A percentile compares a stretch with the other conserved stretches of the same genome.
Conservation (phyloP, 495 filamentous ascomycete species). For the Aspergillus leporis region DNA sequence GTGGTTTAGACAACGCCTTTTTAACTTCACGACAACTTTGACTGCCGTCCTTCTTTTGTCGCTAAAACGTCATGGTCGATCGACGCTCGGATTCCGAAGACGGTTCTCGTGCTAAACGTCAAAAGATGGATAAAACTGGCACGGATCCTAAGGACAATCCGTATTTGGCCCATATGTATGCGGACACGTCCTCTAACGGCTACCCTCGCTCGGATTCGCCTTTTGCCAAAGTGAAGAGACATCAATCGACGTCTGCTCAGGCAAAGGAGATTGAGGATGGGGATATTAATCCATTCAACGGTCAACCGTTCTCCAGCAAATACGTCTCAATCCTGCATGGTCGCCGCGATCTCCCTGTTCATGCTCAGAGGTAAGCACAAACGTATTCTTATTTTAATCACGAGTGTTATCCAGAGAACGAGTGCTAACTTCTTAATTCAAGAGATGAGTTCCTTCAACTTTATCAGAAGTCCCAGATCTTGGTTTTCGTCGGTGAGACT, state of each 20-base stretch:
- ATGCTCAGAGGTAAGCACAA: slow-evolving; percentile 71
- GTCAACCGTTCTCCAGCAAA: slow-evolving; percentile 67
- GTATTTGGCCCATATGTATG: slow-evolving; percentile 89
- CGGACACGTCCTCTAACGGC: slow-evolving; percentile 50
- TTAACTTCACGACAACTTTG: not conserved
- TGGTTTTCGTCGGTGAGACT: slow-evolving; percentile 98
- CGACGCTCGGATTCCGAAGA: slow-evolving; percentile 43
- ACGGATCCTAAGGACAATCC: slow-evolving; percentile 67
- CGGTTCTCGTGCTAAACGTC: slow-evolving; percentile 47
- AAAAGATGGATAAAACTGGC: slow-evolving; percentile 46
- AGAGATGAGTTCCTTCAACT: slow-evolving; percentile 91
- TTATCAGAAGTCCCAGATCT: slow-evolving; percentile 90
- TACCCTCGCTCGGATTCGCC: slow-evolving; percentile 40
- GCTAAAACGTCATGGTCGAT: slow-evolving; percentile 38
- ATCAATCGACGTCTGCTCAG: slow-evolving; percentile 76
- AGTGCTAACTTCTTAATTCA: not conserved
- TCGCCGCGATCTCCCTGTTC: slow-evolving; percentile 84
- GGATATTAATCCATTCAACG: slow-evolving; percentile 82
- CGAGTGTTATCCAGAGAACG: not conserved
- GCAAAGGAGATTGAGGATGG: slow-evolving; percentile 76
- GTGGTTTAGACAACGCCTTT: slow-evolving; percentile 11
- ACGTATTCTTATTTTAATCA: not conserved
- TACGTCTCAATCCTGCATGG: slow-evolving; percentile 88
- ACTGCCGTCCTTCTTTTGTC: slow-evolving; percentile 1
- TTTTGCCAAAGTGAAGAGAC: slow-evolving; percentile 68